Conservation (phyloP, 2,329 filamentous ascomycete genomes). For the Neopestalotiopsis rosae region DNA sequence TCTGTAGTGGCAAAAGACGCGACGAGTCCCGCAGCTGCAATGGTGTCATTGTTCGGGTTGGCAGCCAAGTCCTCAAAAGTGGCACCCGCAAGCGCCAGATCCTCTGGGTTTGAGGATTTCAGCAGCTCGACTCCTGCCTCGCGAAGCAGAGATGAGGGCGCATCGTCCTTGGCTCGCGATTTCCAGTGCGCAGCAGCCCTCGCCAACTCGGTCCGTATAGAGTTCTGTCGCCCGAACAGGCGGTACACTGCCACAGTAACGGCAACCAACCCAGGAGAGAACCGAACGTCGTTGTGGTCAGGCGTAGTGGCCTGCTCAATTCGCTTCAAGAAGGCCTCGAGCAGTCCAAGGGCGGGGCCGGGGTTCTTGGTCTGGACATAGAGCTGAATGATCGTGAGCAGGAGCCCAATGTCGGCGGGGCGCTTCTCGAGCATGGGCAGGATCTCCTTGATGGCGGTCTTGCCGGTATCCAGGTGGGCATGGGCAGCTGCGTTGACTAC, state of each 20-base stretch:
- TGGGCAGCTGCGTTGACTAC: constrained; percentile 74
- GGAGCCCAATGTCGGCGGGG: constrained; percentile 79
- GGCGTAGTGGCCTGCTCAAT: constrained; percentile 67
- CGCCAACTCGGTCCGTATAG: constrained; percentile 75
- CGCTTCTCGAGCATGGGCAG: constrained; percentile 73
- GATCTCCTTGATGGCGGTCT: constrained; percentile 72
- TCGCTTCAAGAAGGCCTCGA: constrained; percentile 76
- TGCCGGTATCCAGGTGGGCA: constrained; percentile 66
- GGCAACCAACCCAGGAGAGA: constrained; percentile 83
- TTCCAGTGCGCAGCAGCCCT: constrained; percentile 86
- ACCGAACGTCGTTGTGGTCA: constrained; percentile 72
- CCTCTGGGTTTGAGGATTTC: constrained; percentile 71
- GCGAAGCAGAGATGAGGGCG: constrained; percentile 71
- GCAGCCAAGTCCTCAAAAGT: constrained; percentile 77
- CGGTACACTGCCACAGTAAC: constrained; percentile 81
- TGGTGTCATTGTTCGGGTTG: constrained; percentile 68
- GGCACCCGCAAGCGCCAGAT: constrained; percentile 73
- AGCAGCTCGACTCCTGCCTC: constrained; percentile 86
- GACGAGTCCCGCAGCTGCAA: constrained; percentile 82
- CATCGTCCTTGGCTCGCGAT: constrained; percentile 53
- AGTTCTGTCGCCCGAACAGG: constrained; percentile 72
- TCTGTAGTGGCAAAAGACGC: constrained; percentile 75
- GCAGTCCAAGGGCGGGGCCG: constrained; percentile 73
- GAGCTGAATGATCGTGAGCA: constrained; percentile 81
- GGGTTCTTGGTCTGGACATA: constrained; percentile 76